phyloP scores from a whole-genome alignment of 2,329 filamentous ascomycete genomes.

The Xylaria digitata region DNA sequence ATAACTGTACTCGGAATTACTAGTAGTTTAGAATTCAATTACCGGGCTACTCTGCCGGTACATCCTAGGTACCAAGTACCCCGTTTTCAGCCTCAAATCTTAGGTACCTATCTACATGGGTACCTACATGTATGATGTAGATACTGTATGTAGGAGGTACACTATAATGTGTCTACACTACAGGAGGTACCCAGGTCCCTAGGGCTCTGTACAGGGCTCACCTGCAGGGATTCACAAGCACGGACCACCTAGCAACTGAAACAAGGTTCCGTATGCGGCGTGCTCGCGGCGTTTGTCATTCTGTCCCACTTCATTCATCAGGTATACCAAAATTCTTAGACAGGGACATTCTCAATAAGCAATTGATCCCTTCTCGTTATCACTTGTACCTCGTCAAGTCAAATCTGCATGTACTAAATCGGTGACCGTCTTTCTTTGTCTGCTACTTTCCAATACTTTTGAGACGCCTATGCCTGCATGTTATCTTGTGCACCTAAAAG shows the following conservation, averaged over 20 bases:
- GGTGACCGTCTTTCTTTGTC: constrained; percentile 6
- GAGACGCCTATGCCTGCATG: neutral
- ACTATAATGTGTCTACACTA: too few relatives aligned
- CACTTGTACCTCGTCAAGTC: constrained; percentile 2
- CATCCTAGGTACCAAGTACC: too few relatives aligned
- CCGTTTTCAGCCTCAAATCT: too few relatives aligned
- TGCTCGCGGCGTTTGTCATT: constrained; percentile 11
- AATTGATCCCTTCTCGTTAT: constrained; percentile 12
- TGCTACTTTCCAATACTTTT: constrained; percentile 3
- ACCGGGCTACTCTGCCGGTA: too few relatives aligned
- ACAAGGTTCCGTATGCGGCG: constrained; percentile 29
- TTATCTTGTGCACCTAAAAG: neutral
- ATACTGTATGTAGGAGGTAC: too few relatives aligned
- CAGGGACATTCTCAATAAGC: constrained; percentile 26
- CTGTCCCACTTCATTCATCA: constrained; percentile 22
- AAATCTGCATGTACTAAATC: constrained; percentile 17
- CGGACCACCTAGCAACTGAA: constrained; percentile 24
- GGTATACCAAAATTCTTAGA: constrained; percentile 13
- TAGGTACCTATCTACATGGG: too few relatives aligned
- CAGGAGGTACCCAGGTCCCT: too few relatives aligned
- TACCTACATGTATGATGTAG: too few relatives aligned
- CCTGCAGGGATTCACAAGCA: constrained; percentile 5
- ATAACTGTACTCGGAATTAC: too few relatives aligned
- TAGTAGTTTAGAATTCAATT: too few relatives aligned
- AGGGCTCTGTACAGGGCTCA: too few relatives aligned